These are phyloP conservation scores for Rhizopus arrhizus DNA, from an alignment of 371 early-diverging fungal species.

Conservation along the genomic window DNA sequence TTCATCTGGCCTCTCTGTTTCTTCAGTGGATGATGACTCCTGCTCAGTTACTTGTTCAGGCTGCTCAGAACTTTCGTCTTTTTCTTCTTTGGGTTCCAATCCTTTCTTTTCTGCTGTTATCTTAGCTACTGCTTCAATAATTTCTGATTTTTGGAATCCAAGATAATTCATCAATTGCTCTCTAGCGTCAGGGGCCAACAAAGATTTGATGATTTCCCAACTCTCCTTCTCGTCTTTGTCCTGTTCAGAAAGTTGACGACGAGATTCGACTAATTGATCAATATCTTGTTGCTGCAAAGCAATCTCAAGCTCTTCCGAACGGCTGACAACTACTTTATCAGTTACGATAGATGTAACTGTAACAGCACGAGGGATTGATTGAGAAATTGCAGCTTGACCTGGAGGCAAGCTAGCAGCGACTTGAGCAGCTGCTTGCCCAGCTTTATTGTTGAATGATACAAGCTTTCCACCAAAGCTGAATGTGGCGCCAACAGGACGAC, in stretches of 20 bases:
- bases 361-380: slow-evolving; percentile 46
- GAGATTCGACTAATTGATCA: slow-evolving; percentile 62
- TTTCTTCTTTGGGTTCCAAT: slow-evolving; percentile 25
- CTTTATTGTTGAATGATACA: slow-evolving; percentile 65
- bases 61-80: slow-evolving; percentile 15
- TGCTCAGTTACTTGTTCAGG: slow-evolving; percentile 9
- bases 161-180: slow-evolving; percentile 84
- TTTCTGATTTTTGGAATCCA: slow-evolving; percentile 76
- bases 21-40: slow-evolving; percentile 17
- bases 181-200: slow-evolving; percentile 81
- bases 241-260: slow-evolving; percentile 47
- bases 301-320: slow-evolving; percentile 65
- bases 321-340: slow-evolving; percentile 65
- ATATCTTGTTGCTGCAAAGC: slow-evolving; percentile 59
- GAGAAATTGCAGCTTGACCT: slow-evolving; percentile 49
- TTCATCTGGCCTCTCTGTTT: slow-evolving; percentile 3
- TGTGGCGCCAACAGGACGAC: slow-evolving; percentile 85
- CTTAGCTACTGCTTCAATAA: slow-evolving; percentile 54
- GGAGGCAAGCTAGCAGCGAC: slow-evolving; percentile 50
- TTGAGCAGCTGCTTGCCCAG: slow-evolving; percentile 45
- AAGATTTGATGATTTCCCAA: slow-evolving; percentile 85
- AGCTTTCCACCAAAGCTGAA: slow-evolving; percentile 93
- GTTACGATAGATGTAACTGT: slow-evolving; percentile 59
- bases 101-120: slow-evolving; percentile 33
- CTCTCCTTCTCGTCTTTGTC: slow-evolving; percentile 64